phyloP scores from a whole-genome alignment of 2,329 filamentous ascomycete genomes.

The Domatiomyces catenatus region DNA sequence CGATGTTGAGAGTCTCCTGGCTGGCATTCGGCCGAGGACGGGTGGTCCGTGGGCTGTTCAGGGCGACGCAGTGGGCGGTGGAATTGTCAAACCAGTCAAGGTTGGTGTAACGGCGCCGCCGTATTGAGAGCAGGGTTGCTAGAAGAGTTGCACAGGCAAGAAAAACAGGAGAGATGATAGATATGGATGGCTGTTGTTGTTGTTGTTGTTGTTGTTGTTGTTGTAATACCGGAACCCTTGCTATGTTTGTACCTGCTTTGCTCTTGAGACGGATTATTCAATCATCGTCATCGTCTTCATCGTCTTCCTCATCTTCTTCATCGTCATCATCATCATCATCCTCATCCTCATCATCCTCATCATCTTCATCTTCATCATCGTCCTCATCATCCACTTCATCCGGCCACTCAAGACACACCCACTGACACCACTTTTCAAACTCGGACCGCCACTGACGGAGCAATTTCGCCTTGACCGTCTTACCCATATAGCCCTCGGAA shows the following conservation, averaged over 20 bases:
- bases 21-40: constrained; percentile 22
- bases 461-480: constrained; percentile 53
- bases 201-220: neutral
- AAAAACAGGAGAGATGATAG: neutral
- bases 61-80: neutral
- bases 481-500: constrained; percentile 56
- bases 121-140: constrained; percentile 5
- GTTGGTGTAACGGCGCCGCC: neutral
- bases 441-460: constrained; percentile 64
- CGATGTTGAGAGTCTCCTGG: constrained; percentile 24
- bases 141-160: neutral
- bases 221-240: neutral
- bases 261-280: neutral
- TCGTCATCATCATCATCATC: constrained; percentile 15
- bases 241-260: neutral
- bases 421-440: constrained; percentile 84
- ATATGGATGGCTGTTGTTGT: no score
- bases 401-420: constrained; percentile 66
- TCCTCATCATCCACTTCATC: constrained; percentile 33
- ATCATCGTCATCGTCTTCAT: constrained; percentile 4
- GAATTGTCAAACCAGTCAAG: neutral
- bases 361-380: constrained; percentile 14
- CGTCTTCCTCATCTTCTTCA: constrained; percentile 10
- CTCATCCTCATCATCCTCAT: constrained; percentile 13
- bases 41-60: neutral